A percentile compares a stretch with the other conserved stretches of the same genome.
Evolutionary conservation across 805 yeast genomes (phyloP).

Genomic region (Alloascoidea africana): DNA sequence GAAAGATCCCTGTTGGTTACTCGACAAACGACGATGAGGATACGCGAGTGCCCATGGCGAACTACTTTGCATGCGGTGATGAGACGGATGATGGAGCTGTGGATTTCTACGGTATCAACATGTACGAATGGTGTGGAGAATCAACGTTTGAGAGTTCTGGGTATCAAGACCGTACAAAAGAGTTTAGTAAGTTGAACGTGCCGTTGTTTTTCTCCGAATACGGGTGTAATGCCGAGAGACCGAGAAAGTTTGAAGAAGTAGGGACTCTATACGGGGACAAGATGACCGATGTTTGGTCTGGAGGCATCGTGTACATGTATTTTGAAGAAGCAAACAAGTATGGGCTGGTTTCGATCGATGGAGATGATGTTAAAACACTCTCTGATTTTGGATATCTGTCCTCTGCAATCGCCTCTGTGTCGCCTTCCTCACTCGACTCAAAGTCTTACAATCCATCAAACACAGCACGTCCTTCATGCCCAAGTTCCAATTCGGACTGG

Average conservation of each 20-base stretch:
- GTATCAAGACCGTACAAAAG: slow-evolving; percentile 53
- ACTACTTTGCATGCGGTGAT: slow-evolving; percentile 76
- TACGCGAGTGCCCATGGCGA: slow-evolving; percentile 66
- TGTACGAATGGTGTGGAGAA: slow-evolving; percentile 80
- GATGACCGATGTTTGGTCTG: slow-evolving; percentile 88
- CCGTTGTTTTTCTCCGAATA: slow-evolving; percentile 82
- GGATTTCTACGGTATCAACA: slow-evolving; percentile 75
- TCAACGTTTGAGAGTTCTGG: slow-evolving; percentile 49
- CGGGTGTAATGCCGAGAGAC: slow-evolving; percentile 65
- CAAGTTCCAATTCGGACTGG: slow-evolving; percentile 45
- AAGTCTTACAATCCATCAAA: slow-evolving; percentile 22
- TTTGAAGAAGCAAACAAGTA: slow-evolving; percentile 72
- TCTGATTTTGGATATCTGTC: slow-evolving; percentile 43
- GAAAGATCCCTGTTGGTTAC: slow-evolving; percentile 86
- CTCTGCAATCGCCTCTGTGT: slow-evolving; percentile 33
- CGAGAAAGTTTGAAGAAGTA: slow-evolving; percentile 69
- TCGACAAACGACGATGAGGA: slow-evolving; percentile 81
- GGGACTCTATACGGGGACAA: slow-evolving; percentile 47
- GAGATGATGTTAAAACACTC: slow-evolving; percentile 32
- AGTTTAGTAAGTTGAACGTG: slow-evolving; percentile 55
- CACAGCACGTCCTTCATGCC: slow-evolving; percentile 27
- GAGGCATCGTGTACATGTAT: slow-evolving; percentile 89
- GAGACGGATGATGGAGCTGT: slow-evolving; percentile 33
- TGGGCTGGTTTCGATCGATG: slow-evolving; percentile 53
- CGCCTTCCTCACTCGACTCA: too few species aligned